Conservation (phyloP, 169 alveolate species). For the Plasmodium blacklocki region DNA sequence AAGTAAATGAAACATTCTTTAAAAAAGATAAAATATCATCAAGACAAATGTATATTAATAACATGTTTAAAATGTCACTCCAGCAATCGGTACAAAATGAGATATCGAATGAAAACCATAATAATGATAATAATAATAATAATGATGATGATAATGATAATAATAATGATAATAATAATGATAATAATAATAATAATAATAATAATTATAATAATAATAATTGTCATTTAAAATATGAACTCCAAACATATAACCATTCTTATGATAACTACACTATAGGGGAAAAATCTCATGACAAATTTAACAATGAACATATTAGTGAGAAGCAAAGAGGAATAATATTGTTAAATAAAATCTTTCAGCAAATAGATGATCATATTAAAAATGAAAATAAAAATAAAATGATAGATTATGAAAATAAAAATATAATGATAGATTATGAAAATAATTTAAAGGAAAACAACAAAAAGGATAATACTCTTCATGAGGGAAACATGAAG, state of each 20-base stretch:
- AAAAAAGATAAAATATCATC: conserved; percentile 17
- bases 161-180: not conserved
- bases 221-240: not conserved
- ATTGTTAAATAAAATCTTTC: conserved; percentile 31
- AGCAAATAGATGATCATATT: conserved; percentile 13
- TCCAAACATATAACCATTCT: not conserved
- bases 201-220: not conserved
- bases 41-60: conserved; percentile 41
- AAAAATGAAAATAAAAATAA: conserved; percentile 7
- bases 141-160: not conserved
- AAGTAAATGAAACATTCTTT: conserved; percentile 28
- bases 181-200: not conserved
- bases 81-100: not conserved
- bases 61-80: conserved; percentile 1
- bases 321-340: conserved; percentile 64
- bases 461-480: not conserved
- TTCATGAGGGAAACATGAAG: no score
- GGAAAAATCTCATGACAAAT: not conserved
- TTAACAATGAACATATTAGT: conserved; percentile 7
- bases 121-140: not conserved
- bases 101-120: not conserved
- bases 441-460: not conserved
- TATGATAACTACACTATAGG: not conserved
- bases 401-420: not conserved
- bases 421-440: not conserved